Base-by-base conservation (phyloP, 163 green algal genomes). In the Prototheca wickerhamii region DNA sequence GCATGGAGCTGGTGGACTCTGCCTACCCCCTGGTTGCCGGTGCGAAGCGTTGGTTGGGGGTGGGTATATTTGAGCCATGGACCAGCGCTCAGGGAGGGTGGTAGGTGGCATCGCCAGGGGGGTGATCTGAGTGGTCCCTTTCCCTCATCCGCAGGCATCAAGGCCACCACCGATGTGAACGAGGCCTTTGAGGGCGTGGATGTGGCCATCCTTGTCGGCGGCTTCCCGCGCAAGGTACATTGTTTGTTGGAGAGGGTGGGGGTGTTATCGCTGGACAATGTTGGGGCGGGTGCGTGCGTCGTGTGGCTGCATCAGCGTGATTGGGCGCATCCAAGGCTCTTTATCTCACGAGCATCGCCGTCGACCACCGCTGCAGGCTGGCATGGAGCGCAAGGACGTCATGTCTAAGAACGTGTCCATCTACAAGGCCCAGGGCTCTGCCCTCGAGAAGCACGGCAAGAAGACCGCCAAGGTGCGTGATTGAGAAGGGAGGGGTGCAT, bases 321-420 rank as follows among this genome's bases (percentile, higher is more conserved):
- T n/a, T n/a, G n/a, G n/a, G n/a, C n/a, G n/a, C n/a, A n/a, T n/a
- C n/a, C n/a, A n/a, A n/a, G n/a, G n/a, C n/a, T n/a, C n/a, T n/a
- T n/a, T n/a, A n/a, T n/a, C n/a, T n/a, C n/a, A 44, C 10, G 37
- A 44, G 37, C 37, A 44, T 44, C 37, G 37, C 37, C 37, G 10
- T 15, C 15, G 10, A 10, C 37, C 1, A 10, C 37, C 37, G 10
- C 37, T n/a, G n/a, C 43, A 63, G 62, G 71, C 79, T 2, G 90
- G 89, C 63, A 95, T 96, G 90, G 90, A 96, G 79, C 82, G 90
- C 64, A 97, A 95, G 73, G 89, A 96, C 33, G 84, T 96, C 6
- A 95, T 96, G 88, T 64, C 71, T 56, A 95, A 92, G 79, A 95
- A 95, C 70, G 91, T 96, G 23, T 76, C 76, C 60, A 98, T 98